Base-by-base conservation (phyloP, 1,139 yeast species). In the Blastobotrys persicus region DNA sequence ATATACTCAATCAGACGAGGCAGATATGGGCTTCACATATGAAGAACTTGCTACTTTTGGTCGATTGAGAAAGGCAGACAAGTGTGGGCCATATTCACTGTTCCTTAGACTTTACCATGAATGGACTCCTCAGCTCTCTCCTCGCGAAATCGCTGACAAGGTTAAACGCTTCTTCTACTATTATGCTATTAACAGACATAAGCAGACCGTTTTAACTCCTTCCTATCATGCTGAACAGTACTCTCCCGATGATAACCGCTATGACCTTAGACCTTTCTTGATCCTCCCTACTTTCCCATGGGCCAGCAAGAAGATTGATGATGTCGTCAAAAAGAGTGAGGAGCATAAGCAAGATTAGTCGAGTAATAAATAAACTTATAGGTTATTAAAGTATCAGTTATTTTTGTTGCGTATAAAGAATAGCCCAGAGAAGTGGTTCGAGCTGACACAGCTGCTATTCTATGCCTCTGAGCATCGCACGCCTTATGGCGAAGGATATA, bases 11-110 rank as follows among this genome's bases (percentile, higher is more conserved):
- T 86, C 95, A 42, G 99, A 92, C 67, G 99, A 92, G 67, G 83
- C 80, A 6, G 99, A 92, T 65, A 92, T 92, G 98, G 99, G 99
- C 1, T 85, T 94, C 85, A 86, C 96, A 0, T 92, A 92, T 63
- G 96, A 89, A 56, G 98, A 92, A 65, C 77, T 92, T 51, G 85
- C 96, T 31, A 74, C 85, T 12, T 91, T 92, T 72, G 99, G 99
- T n/a, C 78, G 85, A 52, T 76, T 92, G 55, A 79, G 99, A 56
- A 92, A 92, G 68, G 85, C 92, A 45, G 89, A 88, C 46, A 89
- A 91, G 68, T 88, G 96, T 69, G 99, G 99, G 0, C 98, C 98
- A 2, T 85, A 85, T 63, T 87, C 95, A 5, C 88, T 88, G 95
- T 92, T 92, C 65, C 74, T 89, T 61, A 88, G 89, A 63, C 72